Base-by-base conservation (phyloP, 179 eudicot genomes). In the Silene vulgaris region DNA sequence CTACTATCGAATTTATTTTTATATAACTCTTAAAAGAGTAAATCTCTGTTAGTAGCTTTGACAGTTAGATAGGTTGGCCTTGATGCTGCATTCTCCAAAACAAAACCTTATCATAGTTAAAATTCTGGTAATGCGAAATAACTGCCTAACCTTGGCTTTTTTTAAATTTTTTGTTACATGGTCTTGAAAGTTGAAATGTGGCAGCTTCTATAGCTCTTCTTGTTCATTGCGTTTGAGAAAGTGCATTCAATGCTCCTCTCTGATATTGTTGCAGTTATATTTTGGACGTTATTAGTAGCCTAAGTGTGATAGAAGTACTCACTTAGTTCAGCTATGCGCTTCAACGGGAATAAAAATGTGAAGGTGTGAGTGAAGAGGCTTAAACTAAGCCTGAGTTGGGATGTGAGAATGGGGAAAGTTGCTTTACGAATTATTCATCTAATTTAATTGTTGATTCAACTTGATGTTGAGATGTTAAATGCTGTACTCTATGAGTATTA, bases 301-400 rank as follows among this genome's bases (percentile, higher is more conserved):
- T 3, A 56, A 65, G 37, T 63, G 19, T 65, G 17, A 65, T 65
- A 65, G 19, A 65, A 65, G 69, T 65, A 29, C 69, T 65, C 9
- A 29, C 37, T 6, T 29, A 19, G 19, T 29, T 11, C n/a, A 28
- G 37, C 68, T 61, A 20, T 64, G 5, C 29, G 37, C 17, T 65
- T 65, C 43, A 65, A 13, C 12, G 21, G 26, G 16, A 29, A 19
- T n/a, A 23, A 19, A 9, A 17, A 21, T 56, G 5, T 35, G 73
- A 3, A 45, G 37, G 61, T 23, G 73, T 4, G 8, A 13, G 20
- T 69, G 35, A 5, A 2, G 56, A 17, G 59, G 14, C 30, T 20
- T 30, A 43, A 35, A 70, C 60, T 21, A 19, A 68, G 56, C 16
- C 56, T 23, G 73, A 70, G 19, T 23, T 70, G 16, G 20, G 59